Evolutionary conservation across 2,329 filamentous ascomycete species (phyloP).

Genomic region (Coniochaeta hoffmannii): DNA sequence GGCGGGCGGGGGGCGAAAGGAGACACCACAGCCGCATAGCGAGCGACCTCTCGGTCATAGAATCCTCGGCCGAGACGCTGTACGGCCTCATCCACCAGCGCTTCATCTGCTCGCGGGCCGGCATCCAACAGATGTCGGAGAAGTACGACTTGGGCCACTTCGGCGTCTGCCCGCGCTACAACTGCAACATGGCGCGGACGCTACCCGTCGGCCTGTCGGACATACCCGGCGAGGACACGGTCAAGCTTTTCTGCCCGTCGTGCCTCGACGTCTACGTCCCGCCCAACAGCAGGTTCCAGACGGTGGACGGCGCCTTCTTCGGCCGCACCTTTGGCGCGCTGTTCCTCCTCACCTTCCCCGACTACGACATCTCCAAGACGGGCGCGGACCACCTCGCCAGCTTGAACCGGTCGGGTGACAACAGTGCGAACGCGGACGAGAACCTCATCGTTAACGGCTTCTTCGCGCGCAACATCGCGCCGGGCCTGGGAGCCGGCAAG

Average conservation of each 20-base stretch:
- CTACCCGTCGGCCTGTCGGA: slow-evolving; percentile 91
- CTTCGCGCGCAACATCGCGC: slow-evolving; percentile 77
- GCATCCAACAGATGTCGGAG: slow-evolving; percentile 98
- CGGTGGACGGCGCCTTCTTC: slow-evolving; percentile 96
- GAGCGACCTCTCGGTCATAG: slow-evolving; percentile 89
- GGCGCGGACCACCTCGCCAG: slow-evolving; percentile 50
- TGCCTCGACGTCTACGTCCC: slow-evolving; percentile 97
- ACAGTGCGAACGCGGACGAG: slow-evolving; percentile 30
- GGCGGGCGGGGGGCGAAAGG: slow-evolving; percentile 53
- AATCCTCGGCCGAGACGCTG: slow-evolving; percentile 94
- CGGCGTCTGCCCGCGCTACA: slow-evolving; percentile 86
- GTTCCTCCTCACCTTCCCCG: slow-evolving; percentile 97
- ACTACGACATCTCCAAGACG: slow-evolving; percentile 78
- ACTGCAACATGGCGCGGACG: slow-evolving; percentile 84
- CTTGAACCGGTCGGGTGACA: slow-evolving; percentile 20
- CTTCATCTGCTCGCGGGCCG: slow-evolving; percentile 92
- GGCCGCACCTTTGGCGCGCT: slow-evolving; percentile 94
- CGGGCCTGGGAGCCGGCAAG: slow-evolving; percentile 71
- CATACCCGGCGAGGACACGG: slow-evolving; percentile 91
- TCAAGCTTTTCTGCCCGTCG: slow-evolving; percentile 96
- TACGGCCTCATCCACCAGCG: slow-evolving; percentile 98
- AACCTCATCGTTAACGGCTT: slow-evolving; percentile 70
- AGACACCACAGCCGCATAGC: slow-evolving; percentile 78
- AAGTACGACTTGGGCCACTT: slow-evolving; percentile 98
- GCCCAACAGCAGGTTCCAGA: slow-evolving; percentile 94